Conservation (phyloP, 352 stramenopile genomes). For the Pythium brachiatum region DNA sequence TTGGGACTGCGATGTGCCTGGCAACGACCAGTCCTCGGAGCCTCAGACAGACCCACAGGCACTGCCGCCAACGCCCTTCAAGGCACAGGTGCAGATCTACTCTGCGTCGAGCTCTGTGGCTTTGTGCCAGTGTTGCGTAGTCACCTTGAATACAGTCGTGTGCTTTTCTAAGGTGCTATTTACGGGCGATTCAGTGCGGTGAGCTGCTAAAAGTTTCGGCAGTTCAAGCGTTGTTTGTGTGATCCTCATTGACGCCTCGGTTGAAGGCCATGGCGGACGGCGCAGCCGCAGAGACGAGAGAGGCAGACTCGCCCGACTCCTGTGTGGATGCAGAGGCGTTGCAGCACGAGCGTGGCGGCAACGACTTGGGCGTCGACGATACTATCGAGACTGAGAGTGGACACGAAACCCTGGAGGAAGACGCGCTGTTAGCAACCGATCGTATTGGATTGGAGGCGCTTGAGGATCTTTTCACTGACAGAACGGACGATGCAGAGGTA, state of each 20-base stretch:
- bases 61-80: no score
- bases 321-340: neutral
- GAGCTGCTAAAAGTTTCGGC: neutral
- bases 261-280: neutral
- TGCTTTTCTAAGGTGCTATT: neutral
- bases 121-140: no score
- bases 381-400: neutral
- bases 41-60: no score
- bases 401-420: neutral
- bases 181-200: neutral
- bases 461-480: constrained; percentile 25
- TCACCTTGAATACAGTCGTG: no score
- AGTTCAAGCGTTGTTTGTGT: neutral
- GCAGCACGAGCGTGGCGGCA: neutral
- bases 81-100: no score
- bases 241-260: no score
- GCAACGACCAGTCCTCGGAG: no score
- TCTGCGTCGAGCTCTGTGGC: no score
- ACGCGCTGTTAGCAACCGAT: constrained; percentile 3
- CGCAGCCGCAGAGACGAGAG: neutral
- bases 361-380: neutral
- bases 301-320: neutral
- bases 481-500: constrained; percentile 10
- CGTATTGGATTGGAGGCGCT: constrained; percentile 13
- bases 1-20: no score